Evolutionary conservation across 768 basidiomycete species (phyloP).

Genomic region (Lactarius tabidus): DNA sequence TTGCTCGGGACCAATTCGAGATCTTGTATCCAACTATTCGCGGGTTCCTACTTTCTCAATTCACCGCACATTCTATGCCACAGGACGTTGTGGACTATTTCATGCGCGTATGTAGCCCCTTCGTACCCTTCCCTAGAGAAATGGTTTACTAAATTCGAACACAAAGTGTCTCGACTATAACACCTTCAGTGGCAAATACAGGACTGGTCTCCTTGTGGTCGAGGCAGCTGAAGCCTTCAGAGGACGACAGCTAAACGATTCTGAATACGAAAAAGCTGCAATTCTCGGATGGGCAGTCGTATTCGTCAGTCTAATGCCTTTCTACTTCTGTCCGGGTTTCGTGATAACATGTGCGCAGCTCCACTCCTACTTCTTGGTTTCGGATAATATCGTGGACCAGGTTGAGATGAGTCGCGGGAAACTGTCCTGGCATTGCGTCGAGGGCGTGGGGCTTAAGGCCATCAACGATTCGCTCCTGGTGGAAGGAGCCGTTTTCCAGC

Average conservation of each 20-base stretch:
- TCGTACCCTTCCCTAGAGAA: background rate
- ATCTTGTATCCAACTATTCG: slow-evolving; percentile 60
- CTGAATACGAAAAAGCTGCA: slow-evolving; percentile 86
- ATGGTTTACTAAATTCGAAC: slow-evolving; percentile 17
- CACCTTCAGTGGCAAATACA: slow-evolving; percentile 91
- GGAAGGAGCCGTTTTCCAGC: slow-evolving; percentile 85
- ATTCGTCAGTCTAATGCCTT: slow-evolving; percentile 53
- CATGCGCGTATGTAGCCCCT: slow-evolving; percentile 50
- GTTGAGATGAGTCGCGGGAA: slow-evolving; percentile 90
- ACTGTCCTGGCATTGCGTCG: slow-evolving; percentile 85
- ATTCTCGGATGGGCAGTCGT: slow-evolving; percentile 95
- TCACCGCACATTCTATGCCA: slow-evolving; percentile 73
- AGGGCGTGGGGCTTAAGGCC: slow-evolving; percentile 73
- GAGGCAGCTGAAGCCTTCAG: slow-evolving; percentile 88
- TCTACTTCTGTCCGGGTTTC: background rate
- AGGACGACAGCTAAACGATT: slow-evolving; percentile 61
- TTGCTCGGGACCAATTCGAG: slow-evolving; percentile 16
- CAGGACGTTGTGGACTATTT: slow-evolving; percentile 83
- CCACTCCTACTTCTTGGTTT: slow-evolving; percentile 94
- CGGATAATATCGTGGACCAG: slow-evolving; percentile 95
- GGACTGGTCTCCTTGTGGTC: slow-evolving; percentile 90
- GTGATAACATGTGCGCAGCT: slow-evolving; percentile 48
- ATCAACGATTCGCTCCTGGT: slow-evolving; percentile 98
- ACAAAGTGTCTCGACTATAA: slow-evolving; percentile 83
- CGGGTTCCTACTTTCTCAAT: slow-evolving; percentile 70